A percentile compares a stretch with the other conserved stretches of the same genome.
Evolutionary conservation across 345 rosid species (phyloP).

Genomic region (Citrus hindsii): DNA sequence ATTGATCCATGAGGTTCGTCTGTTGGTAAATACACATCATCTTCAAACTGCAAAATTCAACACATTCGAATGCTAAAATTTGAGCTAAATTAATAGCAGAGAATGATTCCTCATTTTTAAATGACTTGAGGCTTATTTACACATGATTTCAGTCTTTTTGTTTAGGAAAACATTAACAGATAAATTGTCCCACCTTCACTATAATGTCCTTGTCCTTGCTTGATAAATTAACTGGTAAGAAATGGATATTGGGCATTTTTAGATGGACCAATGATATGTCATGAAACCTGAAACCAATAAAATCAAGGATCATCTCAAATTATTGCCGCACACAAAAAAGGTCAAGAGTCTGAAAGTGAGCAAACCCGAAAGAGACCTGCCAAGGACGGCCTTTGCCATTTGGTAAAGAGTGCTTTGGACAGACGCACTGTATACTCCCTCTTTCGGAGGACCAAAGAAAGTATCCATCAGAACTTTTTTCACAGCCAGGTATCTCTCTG

Average conservation of each 20-base stretch:
- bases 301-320: not conserved
- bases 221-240: conserved; percentile 79
- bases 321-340: not conserved
- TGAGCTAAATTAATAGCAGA: not conserved
- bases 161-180: not conserved
- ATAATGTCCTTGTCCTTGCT: conserved; percentile 60
- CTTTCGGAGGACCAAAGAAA: conserved; percentile 80
- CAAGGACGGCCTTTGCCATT: conserved; percentile 74
- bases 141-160: too few relatives aligned
- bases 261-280: conserved; percentile 69
- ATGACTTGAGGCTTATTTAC: not conserved
- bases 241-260: conserved; percentile 91
- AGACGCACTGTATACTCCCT: conserved; percentile 90
- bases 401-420: conserved; percentile 90
- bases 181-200: conserved; percentile 59
- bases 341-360: not conserved
- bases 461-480: conserved; percentile 55
- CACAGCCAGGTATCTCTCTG: conserved; percentile 53
- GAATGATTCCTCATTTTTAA: not conserved
- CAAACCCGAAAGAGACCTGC: conserved; percentile 43
- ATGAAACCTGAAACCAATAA: conserved; percentile 47
- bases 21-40: conserved; percentile 81
- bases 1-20: conserved; percentile 96
- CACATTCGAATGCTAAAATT: not conserved
- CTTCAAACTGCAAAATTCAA: conserved; percentile 57